phyloP scores from a whole-genome alignment of 352 stramenopile species.

The Pythium brassicae region DNA sequence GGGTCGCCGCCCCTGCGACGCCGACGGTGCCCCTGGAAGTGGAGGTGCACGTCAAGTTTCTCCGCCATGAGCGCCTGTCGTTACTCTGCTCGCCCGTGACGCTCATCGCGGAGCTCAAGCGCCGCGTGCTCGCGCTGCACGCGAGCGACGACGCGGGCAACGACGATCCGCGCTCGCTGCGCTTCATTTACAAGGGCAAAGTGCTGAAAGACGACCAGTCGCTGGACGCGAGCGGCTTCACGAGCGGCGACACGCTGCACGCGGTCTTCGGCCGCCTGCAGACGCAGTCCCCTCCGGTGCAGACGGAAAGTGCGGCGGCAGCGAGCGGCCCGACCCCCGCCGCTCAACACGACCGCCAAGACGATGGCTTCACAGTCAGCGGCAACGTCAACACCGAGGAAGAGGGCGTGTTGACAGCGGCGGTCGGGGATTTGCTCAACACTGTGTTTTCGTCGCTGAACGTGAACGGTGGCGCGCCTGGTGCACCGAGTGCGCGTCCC shows the following conservation, averaged over 20 bases:
- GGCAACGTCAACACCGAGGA: conserved; percentile 8
- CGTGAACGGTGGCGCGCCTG: no score
- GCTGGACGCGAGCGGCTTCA: conserved; percentile 28
- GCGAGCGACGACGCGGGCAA: neutral
- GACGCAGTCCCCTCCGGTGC: neutral
- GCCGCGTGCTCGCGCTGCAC: conserved; percentile 13
- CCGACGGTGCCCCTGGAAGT: neutral
- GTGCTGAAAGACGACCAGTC: conserved; percentile 37
- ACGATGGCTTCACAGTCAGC: neutral
- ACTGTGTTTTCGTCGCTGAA: conserved; percentile 17
- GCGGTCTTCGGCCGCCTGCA: conserved; percentile 24
- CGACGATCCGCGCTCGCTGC: conserved; percentile 8
- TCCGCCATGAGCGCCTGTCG: conserved; percentile 26
- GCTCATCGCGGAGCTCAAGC: conserved; percentile 23
- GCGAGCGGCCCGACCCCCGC: no score
- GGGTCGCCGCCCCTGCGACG: neutral
- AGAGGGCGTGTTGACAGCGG: conserved; percentile 6
- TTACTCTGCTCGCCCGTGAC: conserved; percentile 18
- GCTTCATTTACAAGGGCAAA: conserved; percentile 53
- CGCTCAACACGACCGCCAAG: conserved; percentile 3
- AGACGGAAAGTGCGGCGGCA: neutral
- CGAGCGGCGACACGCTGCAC: conserved; percentile 35
- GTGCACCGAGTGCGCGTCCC: neutral
- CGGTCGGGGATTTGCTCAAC: conserved; percentile 13
- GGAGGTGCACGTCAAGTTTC: conserved; percentile 41